phyloP scores from a whole-genome alignment of 108 stramenopile genomes.

The Schizochytrium sp. region DNA sequence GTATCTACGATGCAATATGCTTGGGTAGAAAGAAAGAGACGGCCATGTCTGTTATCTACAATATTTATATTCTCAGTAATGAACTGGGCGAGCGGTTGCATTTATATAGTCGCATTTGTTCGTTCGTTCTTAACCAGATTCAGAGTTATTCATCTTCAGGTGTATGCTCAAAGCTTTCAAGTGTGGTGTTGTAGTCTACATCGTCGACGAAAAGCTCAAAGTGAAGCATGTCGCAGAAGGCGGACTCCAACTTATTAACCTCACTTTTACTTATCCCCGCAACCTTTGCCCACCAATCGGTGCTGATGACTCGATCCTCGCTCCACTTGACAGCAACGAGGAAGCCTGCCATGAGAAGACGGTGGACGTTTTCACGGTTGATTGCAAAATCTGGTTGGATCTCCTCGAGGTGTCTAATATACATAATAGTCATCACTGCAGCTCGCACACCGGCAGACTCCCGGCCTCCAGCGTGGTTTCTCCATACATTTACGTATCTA shows the following conservation, averaged over 20 bases:
- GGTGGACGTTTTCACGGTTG: conserved; percentile 17
- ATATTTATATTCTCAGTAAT: no score
- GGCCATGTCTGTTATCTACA: no score
- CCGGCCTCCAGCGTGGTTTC: conserved; percentile 7
- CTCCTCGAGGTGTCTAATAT: conserved; percentile 7
- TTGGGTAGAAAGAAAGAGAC: no score
- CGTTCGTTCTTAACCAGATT: no score
- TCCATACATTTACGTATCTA: conserved; percentile 53
- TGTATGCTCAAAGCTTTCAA: conserved; percentile 6
- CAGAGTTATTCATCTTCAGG: no score
- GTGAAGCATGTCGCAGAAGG: conserved; percentile 32
- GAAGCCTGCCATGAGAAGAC: conserved; percentile 29
- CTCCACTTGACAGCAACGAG: conserved; percentile 50
- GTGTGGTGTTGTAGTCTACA: background rate
- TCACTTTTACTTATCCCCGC: background rate
- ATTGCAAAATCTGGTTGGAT: conserved; percentile 1
- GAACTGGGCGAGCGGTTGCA: no score
- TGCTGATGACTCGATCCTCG: conserved; percentile 34
- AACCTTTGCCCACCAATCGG: conserved; percentile 51
- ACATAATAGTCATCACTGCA: conserved; percentile 50
- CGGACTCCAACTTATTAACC: conserved; percentile 2
- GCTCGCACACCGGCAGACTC: conserved; percentile 58
- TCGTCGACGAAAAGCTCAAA: conserved; percentile 61
- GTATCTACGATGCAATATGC: no score
- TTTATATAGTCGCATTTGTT: no score